Evolutionary conservation across 2,329 filamentous ascomycete species (phyloP).

Genomic region (Penicillium sclerotigenum): DNA sequence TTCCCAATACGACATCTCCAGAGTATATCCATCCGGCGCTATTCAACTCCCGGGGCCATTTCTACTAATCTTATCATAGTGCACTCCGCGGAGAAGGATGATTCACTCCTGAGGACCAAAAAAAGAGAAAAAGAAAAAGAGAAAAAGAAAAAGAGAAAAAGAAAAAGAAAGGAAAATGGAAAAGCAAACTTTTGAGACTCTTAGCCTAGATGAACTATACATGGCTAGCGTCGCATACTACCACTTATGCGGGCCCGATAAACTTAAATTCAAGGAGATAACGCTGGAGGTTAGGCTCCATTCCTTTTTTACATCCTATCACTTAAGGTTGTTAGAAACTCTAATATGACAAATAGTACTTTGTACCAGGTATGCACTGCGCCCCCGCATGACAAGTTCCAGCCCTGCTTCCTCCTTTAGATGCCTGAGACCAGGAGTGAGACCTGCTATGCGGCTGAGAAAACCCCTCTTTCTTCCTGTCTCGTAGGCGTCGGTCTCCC

Average conservation of each 20-base stretch:
- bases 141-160: neutral
- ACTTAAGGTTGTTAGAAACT: neutral
- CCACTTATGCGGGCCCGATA: neutral
- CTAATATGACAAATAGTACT: too few relatives aligned
- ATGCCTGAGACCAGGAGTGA: neutral
- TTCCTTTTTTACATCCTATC: neutral
- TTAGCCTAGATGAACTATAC: neutral
- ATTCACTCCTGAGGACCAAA: too few relatives aligned
- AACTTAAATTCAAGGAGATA: neutral
- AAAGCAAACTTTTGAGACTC: neutral
- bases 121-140: neutral
- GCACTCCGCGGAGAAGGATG: neutral
- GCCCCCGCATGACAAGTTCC: neutral
- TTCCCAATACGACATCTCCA: neutral
- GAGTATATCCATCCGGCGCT: neutral
- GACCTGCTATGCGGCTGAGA: neutral
- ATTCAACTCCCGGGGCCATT: neutral
- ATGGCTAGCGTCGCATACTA: neutral
- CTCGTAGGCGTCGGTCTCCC: neutral
- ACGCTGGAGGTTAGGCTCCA: neutral
- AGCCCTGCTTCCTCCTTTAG: neutral
- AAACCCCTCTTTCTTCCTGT: neutral
- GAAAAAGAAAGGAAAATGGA: neutral
- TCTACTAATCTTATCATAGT: neutral
- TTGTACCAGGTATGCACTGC: neutral